Evolutionary conservation across 2,329 filamentous ascomycete genomes (phyloP), one percentile per base, ranked within the genome.

Genomic region (Waltergamsia citrina): DNA sequence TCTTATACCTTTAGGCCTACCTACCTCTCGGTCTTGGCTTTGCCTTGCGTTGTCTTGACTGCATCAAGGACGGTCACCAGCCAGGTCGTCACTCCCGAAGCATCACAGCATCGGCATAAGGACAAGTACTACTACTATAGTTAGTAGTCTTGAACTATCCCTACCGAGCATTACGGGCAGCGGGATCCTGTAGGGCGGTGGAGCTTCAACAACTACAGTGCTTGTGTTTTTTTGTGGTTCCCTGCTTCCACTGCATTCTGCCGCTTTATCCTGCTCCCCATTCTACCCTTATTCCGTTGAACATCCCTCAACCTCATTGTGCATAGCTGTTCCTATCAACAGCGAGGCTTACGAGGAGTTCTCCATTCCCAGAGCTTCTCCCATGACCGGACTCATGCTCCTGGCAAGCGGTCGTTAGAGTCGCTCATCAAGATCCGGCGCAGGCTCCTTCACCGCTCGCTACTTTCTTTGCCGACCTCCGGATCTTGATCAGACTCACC

Each of bases 351-450:
- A n/a, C n/a, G n/a, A n/a, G n/a, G n/a, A n/a, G n/a, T n/a, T n/a
- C n/a, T n/a, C n/a, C n/a, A n/a, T n/a, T n/a, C n/a, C n/a, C n/a
- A n/a, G n/a, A n/a, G n/a, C n/a, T 28, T 14, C 4, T 7, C 8
- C 19, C 12, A 32, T 19, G 29, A 30, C 7, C 19, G 29, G 19
- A 32, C 11, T 12, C 5, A 32, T 18, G 29, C 7, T 9, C 16
- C 18, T 21, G 16, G 17, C 15, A 30, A 14, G 17, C n/a, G 23
- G 7, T 14, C 8, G 9, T 40, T 51, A 56, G 46, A 49, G 41
- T 45, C 41, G 39, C 40, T 34, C 36, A 41, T 41, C 42, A 43
- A 46, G 44, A 40, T 44, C 45, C 47, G 48, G 46, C 41, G 21
- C 22, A 26, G 26, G 28, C 34, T 26, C 15, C 14, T 19, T 15